A percentile compares a stretch with the other conserved stretches of the same genome.
Evolutionary conservation across 805 yeast genomes (phyloP).

Genomic region (Sugiyamaella chiloensis): DNA sequence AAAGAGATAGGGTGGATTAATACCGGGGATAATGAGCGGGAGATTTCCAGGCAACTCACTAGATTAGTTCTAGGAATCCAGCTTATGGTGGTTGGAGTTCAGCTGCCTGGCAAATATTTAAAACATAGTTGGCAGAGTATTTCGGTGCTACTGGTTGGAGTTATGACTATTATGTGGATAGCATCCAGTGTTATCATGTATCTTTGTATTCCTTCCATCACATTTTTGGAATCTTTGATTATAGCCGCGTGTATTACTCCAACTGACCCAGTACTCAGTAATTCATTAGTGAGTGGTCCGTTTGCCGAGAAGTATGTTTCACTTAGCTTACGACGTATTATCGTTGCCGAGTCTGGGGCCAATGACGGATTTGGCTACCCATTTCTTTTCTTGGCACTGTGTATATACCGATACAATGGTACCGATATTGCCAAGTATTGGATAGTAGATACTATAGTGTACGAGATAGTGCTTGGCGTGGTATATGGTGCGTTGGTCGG

Average conservation of each 20-base stretch:
- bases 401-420: constrained; percentile 50
- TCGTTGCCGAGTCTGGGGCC: constrained; percentile 71
- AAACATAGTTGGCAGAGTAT: constrained; percentile 57
- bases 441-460: constrained; percentile 57
- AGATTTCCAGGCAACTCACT: constrained; percentile 54
- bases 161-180: constrained; percentile 71
- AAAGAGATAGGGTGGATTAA: constrained; percentile 57
- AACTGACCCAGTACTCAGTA: constrained; percentile 72
- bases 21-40: constrained; percentile 50
- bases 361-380: constrained; percentile 65
- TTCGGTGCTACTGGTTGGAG: constrained; percentile 57
- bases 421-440: constrained; percentile 58
- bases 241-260: constrained; percentile 73
- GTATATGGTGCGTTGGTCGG: constrained; percentile 53
- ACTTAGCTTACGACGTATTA: constrained; percentile 55
- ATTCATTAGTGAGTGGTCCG: constrained; percentile 69
- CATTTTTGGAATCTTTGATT: constrained; percentile 53
- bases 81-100: constrained; percentile 70
- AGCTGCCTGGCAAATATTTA: constrained; percentile 65
- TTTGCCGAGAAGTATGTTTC: constrained; percentile 63
- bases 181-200: constrained; percentile 61
- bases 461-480: constrained; percentile 57
- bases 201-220: constrained; percentile 55
- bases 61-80: constrained; percentile 67
- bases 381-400: constrained; percentile 58